Percentiles rank a stretch among this genome's conserved stretches.
These are phyloP conservation scores for Termitomyces sp. DNA, from an alignment of 1,284 basidiomycete species.

Conservation along the genomic window DNA sequence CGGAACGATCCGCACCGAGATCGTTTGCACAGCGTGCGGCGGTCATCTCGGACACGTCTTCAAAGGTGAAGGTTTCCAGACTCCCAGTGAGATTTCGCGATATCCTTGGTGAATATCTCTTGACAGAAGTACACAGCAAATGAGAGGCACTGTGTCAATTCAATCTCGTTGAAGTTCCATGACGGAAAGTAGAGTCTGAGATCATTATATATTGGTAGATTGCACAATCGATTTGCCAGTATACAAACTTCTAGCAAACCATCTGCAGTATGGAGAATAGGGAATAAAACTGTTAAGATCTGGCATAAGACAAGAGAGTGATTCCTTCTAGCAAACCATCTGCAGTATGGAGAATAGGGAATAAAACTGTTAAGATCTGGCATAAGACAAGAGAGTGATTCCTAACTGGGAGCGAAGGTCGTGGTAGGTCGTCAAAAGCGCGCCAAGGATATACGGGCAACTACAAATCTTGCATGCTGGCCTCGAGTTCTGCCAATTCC, in stretches of 20 bases:
- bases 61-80: constrained; percentile 79
- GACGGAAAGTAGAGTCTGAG: constrained; percentile 41
- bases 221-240: neutral
- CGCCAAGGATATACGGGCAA: constrained; percentile 8
- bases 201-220: neutral
- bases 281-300: constrained; percentile 4
- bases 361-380: constrained; percentile 6
- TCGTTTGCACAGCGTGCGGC: constrained; percentile 80
- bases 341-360: constrained; percentile 1
- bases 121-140: constrained; percentile 48
- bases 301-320: constrained; percentile 13
- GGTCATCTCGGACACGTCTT: constrained; percentile 94
- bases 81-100: constrained; percentile 52
- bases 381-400: constrained; percentile 13
- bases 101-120: neutral
- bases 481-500: constrained; percentile 86
- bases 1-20: constrained; percentile 67
- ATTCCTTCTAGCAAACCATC: too few species aligned
- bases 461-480: constrained; percentile 79
- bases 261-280: constrained; percentile 5
- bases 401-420: constrained; percentile 1
- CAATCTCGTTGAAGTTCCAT: constrained; percentile 77
- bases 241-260: constrained; percentile 12
- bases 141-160: constrained; percentile 90
- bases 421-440: constrained; percentile 9